Conservation (phyloP, 352 stramenopile species). For the Phytophthora meadii region DNA sequence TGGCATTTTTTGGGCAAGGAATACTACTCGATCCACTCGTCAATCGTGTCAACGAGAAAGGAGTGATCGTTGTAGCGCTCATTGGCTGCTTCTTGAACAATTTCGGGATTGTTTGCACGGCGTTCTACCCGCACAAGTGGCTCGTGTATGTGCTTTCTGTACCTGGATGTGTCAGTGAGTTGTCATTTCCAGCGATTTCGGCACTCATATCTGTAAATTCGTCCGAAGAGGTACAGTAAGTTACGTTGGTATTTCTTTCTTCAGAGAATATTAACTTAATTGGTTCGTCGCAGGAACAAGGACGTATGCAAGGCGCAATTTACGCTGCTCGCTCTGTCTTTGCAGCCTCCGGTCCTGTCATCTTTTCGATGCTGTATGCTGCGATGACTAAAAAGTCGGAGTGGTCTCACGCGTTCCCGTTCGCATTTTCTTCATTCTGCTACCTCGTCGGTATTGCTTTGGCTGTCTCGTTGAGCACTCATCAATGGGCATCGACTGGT, state of each 20-base stretch:
- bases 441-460: constrained; percentile 62
- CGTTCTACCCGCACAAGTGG: constrained; percentile 70
- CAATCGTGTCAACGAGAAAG: constrained; percentile 67
- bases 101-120: constrained; percentile 41
- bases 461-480: constrained; percentile 39
- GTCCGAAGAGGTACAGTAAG: constrained; percentile 51
- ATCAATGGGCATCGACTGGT: too few species aligned
- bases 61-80: constrained; percentile 74
- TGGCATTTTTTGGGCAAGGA: constrained; percentile 63
- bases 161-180: constrained; percentile 53
- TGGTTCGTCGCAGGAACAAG: constrained; percentile 58
- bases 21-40: constrained; percentile 69
- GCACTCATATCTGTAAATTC: constrained; percentile 43
- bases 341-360: constrained; percentile 61
- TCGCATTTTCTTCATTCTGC: constrained; percentile 54
- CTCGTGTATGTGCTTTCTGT: constrained; percentile 56
- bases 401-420: constrained; percentile 63
- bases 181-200: constrained; percentile 68
- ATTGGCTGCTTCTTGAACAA: constrained; percentile 54
- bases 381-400: constrained; percentile 50
- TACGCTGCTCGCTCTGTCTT: constrained; percentile 75
- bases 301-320: constrained; percentile 76
- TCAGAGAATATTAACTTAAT: neutral
- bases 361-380: constrained; percentile 70
- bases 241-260: neutral